Conservation (phyloP, 805 yeast genomes). For the Candida yuanshanica region DNA sequence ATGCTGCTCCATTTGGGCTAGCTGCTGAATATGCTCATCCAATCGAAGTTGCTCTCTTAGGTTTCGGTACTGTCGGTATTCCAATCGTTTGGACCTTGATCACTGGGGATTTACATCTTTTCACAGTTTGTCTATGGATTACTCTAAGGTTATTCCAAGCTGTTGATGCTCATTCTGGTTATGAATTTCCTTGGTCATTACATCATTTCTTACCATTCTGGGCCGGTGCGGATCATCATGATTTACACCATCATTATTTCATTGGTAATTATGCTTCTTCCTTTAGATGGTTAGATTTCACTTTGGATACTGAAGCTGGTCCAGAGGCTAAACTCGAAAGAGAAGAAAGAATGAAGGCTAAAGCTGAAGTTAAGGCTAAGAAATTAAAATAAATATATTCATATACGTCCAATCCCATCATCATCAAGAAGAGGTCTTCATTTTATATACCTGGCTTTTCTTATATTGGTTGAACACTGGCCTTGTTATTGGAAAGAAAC, state of each 20-base stretch:
- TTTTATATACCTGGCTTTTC: no score
- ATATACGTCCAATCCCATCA: no score
- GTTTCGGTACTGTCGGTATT: conserved; percentile 94
- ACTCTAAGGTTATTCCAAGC: conserved; percentile 89
- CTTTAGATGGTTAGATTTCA: conserved; percentile 94
- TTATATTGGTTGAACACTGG: no score
- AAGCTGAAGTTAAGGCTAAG: conserved; percentile 17
- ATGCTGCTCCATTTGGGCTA: conserved; percentile 96
- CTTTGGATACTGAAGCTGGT: conserved; percentile 87
- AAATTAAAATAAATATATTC: conserved; percentile 7
- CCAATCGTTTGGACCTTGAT: conserved; percentile 80
- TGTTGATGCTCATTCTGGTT: conserved; percentile 95
- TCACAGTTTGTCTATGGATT: conserved; percentile 89
- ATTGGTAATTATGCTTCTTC: conserved; percentile 93
- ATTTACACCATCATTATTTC: conserved; percentile 93
- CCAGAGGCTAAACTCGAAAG: conserved; percentile 70
- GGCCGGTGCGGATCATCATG: conserved; percentile 99
- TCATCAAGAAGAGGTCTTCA: no score
- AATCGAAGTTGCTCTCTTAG: conserved; percentile 74
- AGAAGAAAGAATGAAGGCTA: conserved; percentile 51
- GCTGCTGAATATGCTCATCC: conserved; percentile 99
- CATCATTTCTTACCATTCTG: conserved; percentile 91
- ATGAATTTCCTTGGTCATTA: conserved; percentile 95
- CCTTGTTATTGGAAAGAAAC: no score
- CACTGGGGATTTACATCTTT: conserved; percentile 73